Percentiles rank a stretch among this genome's conserved stretches.
Evolutionary conservation across 2,329 filamentous ascomycete genomes (phyloP).

Genomic region (Colletotrichum viniferum): DNA sequence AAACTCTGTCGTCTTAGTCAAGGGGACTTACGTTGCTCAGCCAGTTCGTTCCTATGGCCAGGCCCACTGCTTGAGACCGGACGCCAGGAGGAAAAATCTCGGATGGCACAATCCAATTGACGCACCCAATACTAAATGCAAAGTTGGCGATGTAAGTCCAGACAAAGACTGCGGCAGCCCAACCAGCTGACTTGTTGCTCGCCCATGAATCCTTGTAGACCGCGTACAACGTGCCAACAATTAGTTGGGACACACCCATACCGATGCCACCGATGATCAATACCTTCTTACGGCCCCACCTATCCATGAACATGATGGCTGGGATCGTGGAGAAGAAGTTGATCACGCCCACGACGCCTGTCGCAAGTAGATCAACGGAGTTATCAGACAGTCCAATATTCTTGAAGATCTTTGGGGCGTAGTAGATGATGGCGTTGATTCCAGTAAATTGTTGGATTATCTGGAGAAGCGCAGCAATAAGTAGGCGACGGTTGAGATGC

Average conservation of each 20-base stretch:
- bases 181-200: conserved; percentile 54
- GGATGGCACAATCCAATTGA: conserved; percentile 60
- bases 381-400: conserved; percentile 46
- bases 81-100: conserved; percentile 52
- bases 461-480: conserved; percentile 43
- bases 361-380: conserved; percentile 54
- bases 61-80: neutral
- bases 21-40: conserved; percentile 37
- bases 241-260: conserved; percentile 51
- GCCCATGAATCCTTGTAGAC: conserved; percentile 50
- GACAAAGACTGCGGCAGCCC: conserved; percentile 63
- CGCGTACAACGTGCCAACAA: conserved; percentile 58
- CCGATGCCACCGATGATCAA: conserved; percentile 27
- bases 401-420: conserved; percentile 49
- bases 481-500: conserved; percentile 43
- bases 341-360: conserved; percentile 61
- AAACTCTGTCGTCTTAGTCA: conserved; percentile 57
- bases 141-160: conserved; percentile 56
- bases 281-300: conserved; percentile 48
- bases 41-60: conserved; percentile 6
- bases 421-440: conserved; percentile 43
- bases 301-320: conserved; percentile 45
- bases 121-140: conserved; percentile 42
- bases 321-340: conserved; percentile 51
- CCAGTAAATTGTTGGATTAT: conserved; percentile 62